These are phyloP conservation scores for Phytophthora hybrid DNA, from an alignment of 352 stramenopile genomes.

Conservation along the genomic window DNA sequence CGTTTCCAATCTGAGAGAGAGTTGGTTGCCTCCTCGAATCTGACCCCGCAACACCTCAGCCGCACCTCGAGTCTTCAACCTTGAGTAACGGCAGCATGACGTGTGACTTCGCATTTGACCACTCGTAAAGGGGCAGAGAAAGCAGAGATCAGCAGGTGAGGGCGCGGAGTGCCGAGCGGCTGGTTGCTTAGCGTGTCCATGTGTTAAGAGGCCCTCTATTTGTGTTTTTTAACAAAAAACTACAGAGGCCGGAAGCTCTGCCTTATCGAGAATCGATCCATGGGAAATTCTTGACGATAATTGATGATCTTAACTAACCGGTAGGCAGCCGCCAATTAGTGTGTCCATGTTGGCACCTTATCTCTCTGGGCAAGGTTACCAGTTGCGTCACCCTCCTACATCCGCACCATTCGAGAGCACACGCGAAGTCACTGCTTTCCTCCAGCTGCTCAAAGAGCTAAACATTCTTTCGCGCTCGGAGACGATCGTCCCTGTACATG, in stretches of 20 bases:
- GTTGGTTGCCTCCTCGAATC: not conserved
- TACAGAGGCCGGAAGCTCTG: no score
- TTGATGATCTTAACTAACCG: no score
- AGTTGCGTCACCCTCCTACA: not conserved
- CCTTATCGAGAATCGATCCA: no score
- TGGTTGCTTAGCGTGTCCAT: not conserved
- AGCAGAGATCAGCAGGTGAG: slow-evolving; percentile 1
- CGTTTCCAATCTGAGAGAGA: not conserved
- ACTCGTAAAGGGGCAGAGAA: not conserved
- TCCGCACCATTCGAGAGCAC: not conserved
- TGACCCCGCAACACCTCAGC: not conserved
- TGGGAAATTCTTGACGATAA: no score
- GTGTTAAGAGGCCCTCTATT: no score
- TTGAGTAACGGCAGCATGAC: not conserved
- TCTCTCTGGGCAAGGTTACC: not conserved
- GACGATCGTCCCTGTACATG: not conserved
- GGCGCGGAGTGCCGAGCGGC: not conserved
- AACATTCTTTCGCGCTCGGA: not conserved
- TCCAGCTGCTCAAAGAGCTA: no score
- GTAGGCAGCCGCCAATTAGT: not conserved
- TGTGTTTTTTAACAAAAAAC: no score
- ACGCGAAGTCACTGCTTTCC: not conserved
- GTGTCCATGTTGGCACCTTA: not conserved
- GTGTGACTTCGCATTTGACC: not conserved
- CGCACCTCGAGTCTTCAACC: not conserved